phyloP scores from a whole-genome alignment of 768 basidiomycete species.

The Candolleomyces aberdarensis region DNA sequence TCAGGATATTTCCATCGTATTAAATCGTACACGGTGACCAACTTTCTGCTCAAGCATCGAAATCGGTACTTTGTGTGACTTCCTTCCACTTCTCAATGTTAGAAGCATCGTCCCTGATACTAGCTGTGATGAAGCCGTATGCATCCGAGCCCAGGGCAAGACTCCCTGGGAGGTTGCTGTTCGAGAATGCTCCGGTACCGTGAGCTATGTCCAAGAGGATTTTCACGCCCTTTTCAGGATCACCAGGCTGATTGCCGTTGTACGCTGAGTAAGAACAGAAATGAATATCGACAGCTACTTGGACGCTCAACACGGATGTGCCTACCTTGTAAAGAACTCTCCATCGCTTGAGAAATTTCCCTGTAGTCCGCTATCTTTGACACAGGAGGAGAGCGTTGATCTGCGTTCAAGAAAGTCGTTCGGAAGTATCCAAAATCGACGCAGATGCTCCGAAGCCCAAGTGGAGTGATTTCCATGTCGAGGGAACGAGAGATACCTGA shows the following conservation, averaged over 20 bases:
- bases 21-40: too few species aligned
- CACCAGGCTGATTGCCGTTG: constrained; percentile 35
- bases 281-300: background rate
- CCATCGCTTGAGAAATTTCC: constrained; percentile 17
- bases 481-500: constrained; percentile 29
- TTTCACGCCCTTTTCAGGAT: constrained; percentile 32
- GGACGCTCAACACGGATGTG: background rate
- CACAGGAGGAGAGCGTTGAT: constrained; percentile 24
- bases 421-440: constrained; percentile 40
- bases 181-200: constrained; percentile 5
- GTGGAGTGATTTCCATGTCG: constrained; percentile 33
- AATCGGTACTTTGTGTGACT: too few species aligned
- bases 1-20: too few species aligned
- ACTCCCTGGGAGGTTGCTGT: too few species aligned
- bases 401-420: constrained; percentile 27
- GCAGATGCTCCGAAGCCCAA: constrained; percentile 35
- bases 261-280: constrained; percentile 17
- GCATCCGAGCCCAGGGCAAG: too few species aligned
- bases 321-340: constrained; percentile 12
- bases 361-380: constrained; percentile 32
- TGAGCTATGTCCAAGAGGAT: constrained; percentile 30
- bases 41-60: too few species aligned
- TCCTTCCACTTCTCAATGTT: too few species aligned
- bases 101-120: too few species aligned
- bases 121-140: too few species aligned